phyloP scores from a whole-genome alignment of 257 asterid species.

The Petunia secreta region DNA sequence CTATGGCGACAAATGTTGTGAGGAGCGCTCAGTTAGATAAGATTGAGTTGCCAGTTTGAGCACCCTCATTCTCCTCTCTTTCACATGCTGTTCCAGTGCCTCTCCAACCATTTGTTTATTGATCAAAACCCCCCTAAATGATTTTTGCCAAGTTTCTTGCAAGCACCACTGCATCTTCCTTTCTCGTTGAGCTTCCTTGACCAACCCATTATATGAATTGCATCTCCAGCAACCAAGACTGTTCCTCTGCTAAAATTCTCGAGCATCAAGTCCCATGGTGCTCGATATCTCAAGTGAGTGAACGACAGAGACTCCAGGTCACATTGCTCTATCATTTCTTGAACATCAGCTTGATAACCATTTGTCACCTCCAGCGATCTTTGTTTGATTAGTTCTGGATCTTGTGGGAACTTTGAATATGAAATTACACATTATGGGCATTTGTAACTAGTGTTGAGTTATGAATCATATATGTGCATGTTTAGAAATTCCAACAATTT shows the following conservation, averaged over 20 bases:
- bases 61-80: too few relatives aligned
- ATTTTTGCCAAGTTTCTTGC: constrained; percentile 40
- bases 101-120: neutral
- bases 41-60: too few relatives aligned
- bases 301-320: constrained; percentile 37
- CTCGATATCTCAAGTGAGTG: constrained; percentile 42
- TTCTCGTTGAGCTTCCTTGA: constrained; percentile 47
- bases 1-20: too few relatives aligned
- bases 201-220: constrained; percentile 56
- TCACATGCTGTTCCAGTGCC: neutral
- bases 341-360: constrained; percentile 37
- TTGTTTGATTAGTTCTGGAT: constrained; percentile 36
- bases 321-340: constrained; percentile 37
- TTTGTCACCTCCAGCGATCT: constrained; percentile 22
- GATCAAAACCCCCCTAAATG: neutral
- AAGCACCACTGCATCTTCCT: constrained; percentile 52
- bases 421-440: neutral
- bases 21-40: too few relatives aligned
- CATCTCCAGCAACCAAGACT: constrained; percentile 48
- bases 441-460: neutral
- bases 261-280: constrained; percentile 46
- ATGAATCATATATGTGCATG: neutral
- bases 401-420: constrained; percentile 35
- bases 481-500: neutral
- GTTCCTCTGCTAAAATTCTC: constrained; percentile 36